Conservation (phyloP, 306 rosid species). For the Adenanthera pavonina region DNA sequence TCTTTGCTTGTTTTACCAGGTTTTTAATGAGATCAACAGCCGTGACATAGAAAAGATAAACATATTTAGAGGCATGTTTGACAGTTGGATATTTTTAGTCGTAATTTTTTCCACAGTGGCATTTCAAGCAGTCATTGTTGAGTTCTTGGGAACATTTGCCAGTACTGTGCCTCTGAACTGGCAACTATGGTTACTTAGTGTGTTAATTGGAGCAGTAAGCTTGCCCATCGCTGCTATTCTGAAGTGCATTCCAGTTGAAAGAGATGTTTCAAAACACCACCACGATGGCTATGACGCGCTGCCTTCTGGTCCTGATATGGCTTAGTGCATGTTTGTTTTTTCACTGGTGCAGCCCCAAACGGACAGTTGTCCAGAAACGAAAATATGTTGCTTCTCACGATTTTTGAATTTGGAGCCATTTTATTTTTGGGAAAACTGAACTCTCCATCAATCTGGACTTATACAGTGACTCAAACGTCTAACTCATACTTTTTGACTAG, state of each 20-base stretch:
- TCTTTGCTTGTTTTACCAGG: conserved; percentile 53
- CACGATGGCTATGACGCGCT: conserved; percentile 83
- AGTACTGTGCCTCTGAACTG: conserved; percentile 93
- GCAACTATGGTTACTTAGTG: conserved; percentile 81
- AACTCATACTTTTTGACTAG: conserved; percentile 29
- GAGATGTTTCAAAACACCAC: conserved; percentile 42
- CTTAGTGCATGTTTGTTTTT: conserved; percentile 35
- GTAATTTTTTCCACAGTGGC: conserved; percentile 62
- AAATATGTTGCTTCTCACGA: too few species aligned
- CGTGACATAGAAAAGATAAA: conserved; percentile 87
- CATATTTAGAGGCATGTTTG: conserved; percentile 76
- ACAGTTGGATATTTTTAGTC: conserved; percentile 76
- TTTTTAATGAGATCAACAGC: conserved; percentile 92
- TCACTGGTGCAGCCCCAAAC: too few species aligned
- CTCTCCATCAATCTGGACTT: not conserved
- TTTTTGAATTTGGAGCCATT: too few species aligned
- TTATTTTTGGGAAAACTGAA: conserved; percentile 23
- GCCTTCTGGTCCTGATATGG: conserved; percentile 66
- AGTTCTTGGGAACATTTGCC: conserved; percentile 84
- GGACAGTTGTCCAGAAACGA: too few species aligned
- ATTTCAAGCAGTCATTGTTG: conserved; percentile 78
- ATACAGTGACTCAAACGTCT: conserved; percentile 18
- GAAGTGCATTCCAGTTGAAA: conserved; percentile 86
- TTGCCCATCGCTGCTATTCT: conserved; percentile 73
- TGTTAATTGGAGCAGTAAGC: conserved; percentile 78